Evolutionary conservation across 345 rosid genomes (phyloP), one percentile per base, ranked within the genome.

Genomic region (Gossypium stocksii): DNA sequence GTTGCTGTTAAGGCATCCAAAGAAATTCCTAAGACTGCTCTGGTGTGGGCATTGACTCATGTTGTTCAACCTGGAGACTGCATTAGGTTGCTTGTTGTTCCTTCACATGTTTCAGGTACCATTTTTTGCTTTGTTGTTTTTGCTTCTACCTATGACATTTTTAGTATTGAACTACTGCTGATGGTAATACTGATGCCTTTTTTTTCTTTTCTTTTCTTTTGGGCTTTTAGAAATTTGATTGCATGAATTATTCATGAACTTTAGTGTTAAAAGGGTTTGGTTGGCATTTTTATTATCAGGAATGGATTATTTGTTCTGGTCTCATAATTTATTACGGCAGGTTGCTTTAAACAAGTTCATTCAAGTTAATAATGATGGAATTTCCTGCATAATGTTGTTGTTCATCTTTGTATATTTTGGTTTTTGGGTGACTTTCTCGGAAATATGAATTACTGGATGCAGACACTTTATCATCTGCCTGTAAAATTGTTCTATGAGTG

Each of bases 21-120:
- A 81, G 98, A 96, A 81, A 90, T 96, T 78, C 86, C 99, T 5
- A 93, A 88, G 85, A 88, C 85, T 76, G 98, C 99, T 49, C 81
- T 96, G 64, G 90, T 93, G 53, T 96, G 99, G 99, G 98, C 99
- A 74, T 85, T 96, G 89, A 93, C 98, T 74, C 99, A 96, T 80
- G 91, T 93, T 75, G 98, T 89, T 77, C 93, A 93, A 64, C 97
- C 99, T 72, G 97, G 98, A 41, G 97, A 93, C 63, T 93, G 93
- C 87, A 93, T 96, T 58, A 89, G 97, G 12, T 82, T 96, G 41
- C 97, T 96, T 80, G 95, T 96, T 72, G 92, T 93, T 59, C 85
- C 94, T 82, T 87, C 89, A 22, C 93, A 88, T 38, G 77, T 83
- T 76, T 74, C 92, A 58, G 98, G 99, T 93, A 43, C 66, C 46